Base-by-base conservation (phyloP, 148 eudicot genomes). In the Fagopyrum esculentum region DNA sequence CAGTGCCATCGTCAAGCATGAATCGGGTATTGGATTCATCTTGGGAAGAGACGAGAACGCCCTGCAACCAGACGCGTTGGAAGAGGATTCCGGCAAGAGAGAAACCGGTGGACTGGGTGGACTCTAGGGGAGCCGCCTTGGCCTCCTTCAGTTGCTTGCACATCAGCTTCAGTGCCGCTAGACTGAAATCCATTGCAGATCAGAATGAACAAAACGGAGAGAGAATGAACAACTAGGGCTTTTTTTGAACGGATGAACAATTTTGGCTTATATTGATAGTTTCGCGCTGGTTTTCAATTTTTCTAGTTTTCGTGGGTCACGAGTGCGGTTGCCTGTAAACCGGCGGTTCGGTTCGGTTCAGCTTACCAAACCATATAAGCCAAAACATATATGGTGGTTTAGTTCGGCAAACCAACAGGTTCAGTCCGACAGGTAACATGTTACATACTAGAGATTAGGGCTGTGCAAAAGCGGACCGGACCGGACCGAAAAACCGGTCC, bases 31-130 rank as follows among this genome's bases (percentile, higher is more conserved):
- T 64, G 54, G 30, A 82, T 6, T 74, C 83, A 35, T 78, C 46
- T 69, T 84, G 72, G 35, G 75, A 71, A 5, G 90, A 80, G 80
- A 92, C 82, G 69, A 95, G 61, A 71, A 95, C 46, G 72, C 99
- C 99, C 86, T 95, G 89, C 4, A 94, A 15, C 97, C 98, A 94
- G 51, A 85, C 97, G 77, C 97, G 98, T 75, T 94, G 98, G 85
- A 94, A 94, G 81, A 90, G 90, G 77, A 92, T 82, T 79, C 92
- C 89, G 60, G 78, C 79, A 69, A 83, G 83, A 44, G 89, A 77
- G 87, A 76, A 79, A 9, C 35, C 29, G 29, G 9, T 44, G 50
- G 50, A 71, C 52, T 45, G 52, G 57, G 89, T 69, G n/a, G 86
- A 71, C 17, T 71, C 84, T 2, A 87, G 63, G 22, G 83, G 15